These are phyloP conservation scores for Epichloe gansuensis DNA, from an alignment of 2,329 filamentous ascomycete species.

Conservation along the genomic window DNA sequence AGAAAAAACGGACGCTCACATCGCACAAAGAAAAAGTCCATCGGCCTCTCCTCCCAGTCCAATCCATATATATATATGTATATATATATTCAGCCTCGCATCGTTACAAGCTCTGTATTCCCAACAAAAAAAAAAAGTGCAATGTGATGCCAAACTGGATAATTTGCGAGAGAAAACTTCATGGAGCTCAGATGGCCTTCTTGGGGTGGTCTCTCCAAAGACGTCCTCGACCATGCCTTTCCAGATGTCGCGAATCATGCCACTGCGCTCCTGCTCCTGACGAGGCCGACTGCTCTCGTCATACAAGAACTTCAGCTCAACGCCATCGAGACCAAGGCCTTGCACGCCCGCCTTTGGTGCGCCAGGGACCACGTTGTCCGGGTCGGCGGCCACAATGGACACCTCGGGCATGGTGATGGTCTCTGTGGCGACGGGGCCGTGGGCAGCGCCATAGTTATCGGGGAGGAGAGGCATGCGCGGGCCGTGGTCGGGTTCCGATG, in stretches of 20 bases:
- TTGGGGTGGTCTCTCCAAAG: slow-evolving; percentile 13
- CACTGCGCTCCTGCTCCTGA: slow-evolving; percentile 22
- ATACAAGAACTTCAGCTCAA: slow-evolving; percentile 42
- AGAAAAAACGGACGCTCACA: slow-evolving; percentile 4
- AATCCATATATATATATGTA: no score
- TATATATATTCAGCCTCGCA: background rate
- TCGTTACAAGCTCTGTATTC: background rate
- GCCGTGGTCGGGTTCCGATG: slow-evolving; percentile 22
- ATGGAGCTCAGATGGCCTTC: slow-evolving; percentile 8
- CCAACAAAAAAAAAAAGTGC: slow-evolving; percentile 1
- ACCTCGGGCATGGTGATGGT: slow-evolving; percentile 34
- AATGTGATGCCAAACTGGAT: background rate
- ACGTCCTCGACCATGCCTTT: slow-evolving; percentile 43
- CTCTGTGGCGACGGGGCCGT: slow-evolving; percentile 30
- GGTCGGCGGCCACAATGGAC: slow-evolving; percentile 44
- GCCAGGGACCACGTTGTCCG: slow-evolving; percentile 37
- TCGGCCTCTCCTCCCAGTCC: no score
- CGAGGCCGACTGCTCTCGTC: slow-evolving; percentile 15
- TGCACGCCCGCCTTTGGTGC: slow-evolving; percentile 46
- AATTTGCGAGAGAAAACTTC: no score
- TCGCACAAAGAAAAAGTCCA: background rate
- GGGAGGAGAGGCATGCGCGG: slow-evolving; percentile 48
- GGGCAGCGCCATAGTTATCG: slow-evolving; percentile 40
- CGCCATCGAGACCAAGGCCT: slow-evolving; percentile 42
- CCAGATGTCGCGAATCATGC: slow-evolving; percentile 44